These are phyloP conservation scores for Neopestalotiopsis sp. DNA, from an alignment of 2,329 filamentous ascomycete genomes.

Conservation along the genomic window DNA sequence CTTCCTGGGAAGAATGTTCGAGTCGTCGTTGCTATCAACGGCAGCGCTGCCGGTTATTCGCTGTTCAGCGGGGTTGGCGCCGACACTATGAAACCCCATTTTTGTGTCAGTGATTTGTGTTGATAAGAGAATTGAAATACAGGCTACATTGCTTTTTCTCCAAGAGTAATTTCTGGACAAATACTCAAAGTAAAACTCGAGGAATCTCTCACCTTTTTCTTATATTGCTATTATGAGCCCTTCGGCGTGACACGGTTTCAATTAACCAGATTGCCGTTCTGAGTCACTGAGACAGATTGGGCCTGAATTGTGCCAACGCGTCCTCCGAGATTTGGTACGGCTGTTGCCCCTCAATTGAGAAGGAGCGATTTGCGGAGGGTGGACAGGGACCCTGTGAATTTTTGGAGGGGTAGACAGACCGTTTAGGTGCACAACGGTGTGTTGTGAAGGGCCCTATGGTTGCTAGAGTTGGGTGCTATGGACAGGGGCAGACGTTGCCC, in stretches of 20 bases:
- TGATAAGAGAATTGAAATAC: not conserved
- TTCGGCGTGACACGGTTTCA: constrained; percentile 12
- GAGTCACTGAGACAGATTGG: constrained; percentile 14
- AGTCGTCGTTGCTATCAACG: not conserved
- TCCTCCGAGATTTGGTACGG: constrained; percentile 16
- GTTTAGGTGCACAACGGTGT: constrained; percentile 4
- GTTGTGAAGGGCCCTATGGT: not conserved
- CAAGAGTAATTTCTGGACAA: not conserved
- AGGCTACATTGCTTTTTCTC: not conserved
- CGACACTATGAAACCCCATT: constrained; percentile 9
- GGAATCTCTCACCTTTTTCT: not conserved
- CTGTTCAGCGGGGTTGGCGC: constrained; percentile 11
- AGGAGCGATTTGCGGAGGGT: constrained; percentile 8
- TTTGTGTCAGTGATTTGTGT: constrained; percentile 8
- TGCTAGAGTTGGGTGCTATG: not conserved
- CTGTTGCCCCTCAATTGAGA: constrained; percentile 19
- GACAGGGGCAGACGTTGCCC: constrained; percentile 1
- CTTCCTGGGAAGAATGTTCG: not conserved
- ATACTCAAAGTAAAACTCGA: not conserved
- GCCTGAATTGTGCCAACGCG: constrained; percentile 14
- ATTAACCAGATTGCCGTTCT: constrained; percentile 10
- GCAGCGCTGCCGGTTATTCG: not conserved
- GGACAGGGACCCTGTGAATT: not conserved
- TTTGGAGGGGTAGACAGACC: constrained; percentile 9
- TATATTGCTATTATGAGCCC: not conserved